These are phyloP conservation scores for Phaeosphaeriaceae sp. DNA, from an alignment of 2,329 filamentous ascomycete genomes.

Conservation along the genomic window DNA sequence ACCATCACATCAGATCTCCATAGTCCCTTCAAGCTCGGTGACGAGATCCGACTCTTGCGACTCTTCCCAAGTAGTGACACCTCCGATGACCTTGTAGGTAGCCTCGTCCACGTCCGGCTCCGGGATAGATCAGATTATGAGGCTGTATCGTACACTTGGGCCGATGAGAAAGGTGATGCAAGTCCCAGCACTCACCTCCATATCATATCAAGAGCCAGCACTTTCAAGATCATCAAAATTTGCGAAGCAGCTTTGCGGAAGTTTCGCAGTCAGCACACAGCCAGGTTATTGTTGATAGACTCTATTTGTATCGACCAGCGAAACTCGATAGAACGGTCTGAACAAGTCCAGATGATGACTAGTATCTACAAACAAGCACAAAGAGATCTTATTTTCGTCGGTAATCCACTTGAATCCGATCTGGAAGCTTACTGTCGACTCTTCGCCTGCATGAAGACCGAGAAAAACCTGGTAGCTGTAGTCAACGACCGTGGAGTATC, in stretches of 20 bases:
- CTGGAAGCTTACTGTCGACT: neutral
- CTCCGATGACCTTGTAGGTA: neutral
- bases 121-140: neutral
- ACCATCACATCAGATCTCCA: neutral
- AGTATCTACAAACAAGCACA: neutral
- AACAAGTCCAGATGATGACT: neutral
- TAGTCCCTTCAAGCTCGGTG: neutral
- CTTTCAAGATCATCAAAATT: neutral
- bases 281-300: neutral
- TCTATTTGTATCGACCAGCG: neutral
- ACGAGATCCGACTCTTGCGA: neutral
- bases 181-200: neutral
- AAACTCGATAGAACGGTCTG: neutral
- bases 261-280: neutral
- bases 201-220: neutral
- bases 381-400: neutral
- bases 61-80: neutral
- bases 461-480: too few relatives aligned
- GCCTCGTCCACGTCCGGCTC: neutral
- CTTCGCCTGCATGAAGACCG: neutral
- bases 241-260: neutral
- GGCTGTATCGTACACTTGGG: neutral
- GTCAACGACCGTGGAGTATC: too few relatives aligned
- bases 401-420: neutral
- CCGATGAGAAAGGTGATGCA: neutral